A percentile compares a stretch with the other conserved stretches of the same genome.
Conservation (phyloP, 2,329 filamentous ascomycete species). For the Niveomyces coronatus region DNA sequence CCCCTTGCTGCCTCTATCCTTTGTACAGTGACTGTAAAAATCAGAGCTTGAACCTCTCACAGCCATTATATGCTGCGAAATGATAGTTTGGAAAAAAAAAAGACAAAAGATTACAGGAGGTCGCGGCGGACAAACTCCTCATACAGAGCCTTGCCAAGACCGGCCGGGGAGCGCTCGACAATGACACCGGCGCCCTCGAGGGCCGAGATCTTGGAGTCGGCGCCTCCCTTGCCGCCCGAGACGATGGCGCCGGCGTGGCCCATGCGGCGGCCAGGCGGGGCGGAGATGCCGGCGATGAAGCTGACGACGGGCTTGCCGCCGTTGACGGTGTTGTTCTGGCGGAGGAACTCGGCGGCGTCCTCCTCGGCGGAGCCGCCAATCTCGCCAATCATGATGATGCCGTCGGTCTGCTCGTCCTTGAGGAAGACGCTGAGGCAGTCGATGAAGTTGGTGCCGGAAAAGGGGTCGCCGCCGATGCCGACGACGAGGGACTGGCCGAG, state of each 20-base stretch:
- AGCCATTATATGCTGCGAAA: no score
- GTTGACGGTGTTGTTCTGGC: conserved; percentile 79
- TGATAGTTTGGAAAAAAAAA: no score
- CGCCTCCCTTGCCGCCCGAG: conserved; percentile 92
- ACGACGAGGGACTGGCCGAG: conserved; percentile 97
- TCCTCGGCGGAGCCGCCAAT: conserved; percentile 97
- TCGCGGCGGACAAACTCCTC: conserved; percentile 94
- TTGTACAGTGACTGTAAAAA: no score
- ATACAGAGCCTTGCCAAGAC: conserved; percentile 86
- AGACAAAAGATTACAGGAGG: no score
- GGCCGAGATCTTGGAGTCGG: conserved; percentile 94
- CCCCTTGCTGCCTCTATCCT: no score
- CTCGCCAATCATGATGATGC: conserved; percentile 99
- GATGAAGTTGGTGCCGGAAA: conserved; percentile 99
- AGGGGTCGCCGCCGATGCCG: conserved; percentile 96
- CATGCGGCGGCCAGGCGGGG: conserved; percentile 93
- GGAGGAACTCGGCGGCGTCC: conserved; percentile 93
- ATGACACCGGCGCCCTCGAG: conserved; percentile 89
- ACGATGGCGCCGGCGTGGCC: conserved; percentile 98
- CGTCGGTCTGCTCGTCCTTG: conserved; percentile 90
- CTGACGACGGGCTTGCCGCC: conserved; percentile 86
- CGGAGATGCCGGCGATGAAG: conserved; percentile 98
- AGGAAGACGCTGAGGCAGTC: conserved; percentile 98
- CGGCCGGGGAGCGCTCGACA: conserved; percentile 88
- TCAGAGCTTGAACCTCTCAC: no score